These are phyloP conservation scores for Leishmania arabica DNA, from an alignment of 208 protist species.

Conservation along the genomic window DNA sequence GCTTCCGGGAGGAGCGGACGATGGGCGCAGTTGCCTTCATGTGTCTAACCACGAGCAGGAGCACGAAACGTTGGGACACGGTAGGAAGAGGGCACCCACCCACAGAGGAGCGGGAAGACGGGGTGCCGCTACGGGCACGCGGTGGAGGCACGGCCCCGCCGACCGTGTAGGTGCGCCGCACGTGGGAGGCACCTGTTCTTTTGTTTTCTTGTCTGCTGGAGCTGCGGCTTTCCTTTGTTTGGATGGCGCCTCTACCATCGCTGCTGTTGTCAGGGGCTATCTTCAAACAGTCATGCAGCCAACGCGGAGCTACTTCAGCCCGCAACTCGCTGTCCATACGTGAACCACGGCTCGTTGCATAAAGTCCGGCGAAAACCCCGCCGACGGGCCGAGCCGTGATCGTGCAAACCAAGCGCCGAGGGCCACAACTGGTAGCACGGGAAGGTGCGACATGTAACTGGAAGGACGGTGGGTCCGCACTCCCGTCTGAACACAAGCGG, in stretches of 20 bases:
- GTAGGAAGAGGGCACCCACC: neutral
- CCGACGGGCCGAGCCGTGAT: neutral
- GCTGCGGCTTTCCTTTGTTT: neutral
- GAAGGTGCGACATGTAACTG: neutral
- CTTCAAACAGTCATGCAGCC: neutral
- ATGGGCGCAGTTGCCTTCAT: too few relatives aligned
- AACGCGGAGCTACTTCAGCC: neutral
- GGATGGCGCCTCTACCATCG: neutral
- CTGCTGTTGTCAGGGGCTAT: neutral
- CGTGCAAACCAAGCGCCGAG: neutral
- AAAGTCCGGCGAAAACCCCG: neutral
- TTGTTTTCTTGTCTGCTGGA: neutral
- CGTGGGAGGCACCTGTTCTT: too few relatives aligned
- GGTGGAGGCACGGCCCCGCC: neutral
- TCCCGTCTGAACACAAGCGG: neutral
- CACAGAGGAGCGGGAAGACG: neutral
- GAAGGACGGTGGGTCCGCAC: neutral
- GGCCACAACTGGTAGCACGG: neutral
- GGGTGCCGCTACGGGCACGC: neutral
- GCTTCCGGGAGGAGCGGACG: neutral
- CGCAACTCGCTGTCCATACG: neutral
- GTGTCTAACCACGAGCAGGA: too few relatives aligned
- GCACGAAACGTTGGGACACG: neutral
- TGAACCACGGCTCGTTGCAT: neutral
- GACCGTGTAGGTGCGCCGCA: neutral